Base-by-base conservation (phyloP, 2,329 filamentous ascomycete species). In the Talaromyces atroroseus region DNA sequence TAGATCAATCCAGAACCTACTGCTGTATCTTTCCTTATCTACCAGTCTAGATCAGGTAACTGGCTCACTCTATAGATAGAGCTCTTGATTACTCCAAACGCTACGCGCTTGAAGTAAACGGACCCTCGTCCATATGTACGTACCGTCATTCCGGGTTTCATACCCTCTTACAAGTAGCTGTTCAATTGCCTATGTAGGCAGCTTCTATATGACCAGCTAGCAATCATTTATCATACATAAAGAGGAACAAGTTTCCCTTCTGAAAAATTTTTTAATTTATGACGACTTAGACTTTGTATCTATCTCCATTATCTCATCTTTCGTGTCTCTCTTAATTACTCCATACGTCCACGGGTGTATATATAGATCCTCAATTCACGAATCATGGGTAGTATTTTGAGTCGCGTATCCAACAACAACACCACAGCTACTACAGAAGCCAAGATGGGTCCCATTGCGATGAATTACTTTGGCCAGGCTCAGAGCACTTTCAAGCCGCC, bases 401-500 rank as follows among this genome's bases (percentile, higher is more conserved):
- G 55, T 52, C 49, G 50, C 23, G 44, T 53, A 7, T 49, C 55
- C 18, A 49, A 38, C 36, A 52, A 12, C 21, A 56, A 40, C 6
- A 40, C 32, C 11, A 47, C 49, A 3, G 32, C 44, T n/a, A 12
- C 21, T 2, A 24, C 45, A 29, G 53, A 55, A 49, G 26, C 49
- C 24, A 60, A 60, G 42, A 59, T 60, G 59, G 57, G 52, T 24
- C 52, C 56, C 18, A 20, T 58, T 50, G 56, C 56, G 49, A 77
- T 83, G 68, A 76, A 74, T 52, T 78, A 86, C 71, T 81, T 78
- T 68, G 65, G 77, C 51, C 77, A 83, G 65, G 83, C 82, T 0
- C 82, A 86, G 67, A 77, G 75, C 24, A 76, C 72, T 40, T 86
- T 81, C 72, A 82, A 86, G 64, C 83, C 83, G 3, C 84, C 84